Evolutionary conservation across 371 early-diverging fungal genomes (phyloP), one percentile per base, ranked within the genome.

Genomic region (Lichtheimia corymbifera): DNA sequence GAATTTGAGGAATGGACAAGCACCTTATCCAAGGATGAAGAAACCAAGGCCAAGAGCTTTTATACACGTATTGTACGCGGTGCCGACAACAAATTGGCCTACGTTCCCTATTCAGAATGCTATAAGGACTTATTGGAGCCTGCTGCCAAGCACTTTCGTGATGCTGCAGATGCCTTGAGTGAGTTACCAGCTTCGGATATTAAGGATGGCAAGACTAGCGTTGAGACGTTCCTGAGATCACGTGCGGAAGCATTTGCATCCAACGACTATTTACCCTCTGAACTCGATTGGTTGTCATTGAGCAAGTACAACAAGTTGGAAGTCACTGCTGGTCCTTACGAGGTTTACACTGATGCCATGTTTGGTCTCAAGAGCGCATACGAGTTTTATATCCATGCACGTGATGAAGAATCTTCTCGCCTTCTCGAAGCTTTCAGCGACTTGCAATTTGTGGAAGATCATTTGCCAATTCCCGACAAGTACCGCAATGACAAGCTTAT

Each of bases 291-390:
- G 93, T 74, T 92, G 49, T 73, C 75, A 14, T 84, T 92, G 64
- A 83, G 78, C 62, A 83, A 83, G 42, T 72, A 67, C 13, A 83
- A 84, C 63, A 77, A 68, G 24, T 45, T 84, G 30, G 88, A 90
- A 70, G 77, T 91, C n/a, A 91, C 92, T 1, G 68, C 82, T 13
- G 91, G 91, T 24, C 92, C 93, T 20, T 92, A 92, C 61, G 93
- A 92, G 71, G 87, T 87, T 18, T 93, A 93, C 68, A 88, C 89
- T 20, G 93, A 93, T 66, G 83, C 81, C 61, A 53, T 91, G 53
- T 83, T 86, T 63, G 76, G 84, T 11, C 67, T 77, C 62, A 92
- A 90, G 67, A 82, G 89, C 47, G 87, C 90, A 7, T 93, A 81
- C 65, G 90, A 90, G 57, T 79, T 86, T 27, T 89, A 86, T 74